Conservation (phyloP, 768 basidiomycete species). For the Phylloporus rhodoxanthus region DNA sequence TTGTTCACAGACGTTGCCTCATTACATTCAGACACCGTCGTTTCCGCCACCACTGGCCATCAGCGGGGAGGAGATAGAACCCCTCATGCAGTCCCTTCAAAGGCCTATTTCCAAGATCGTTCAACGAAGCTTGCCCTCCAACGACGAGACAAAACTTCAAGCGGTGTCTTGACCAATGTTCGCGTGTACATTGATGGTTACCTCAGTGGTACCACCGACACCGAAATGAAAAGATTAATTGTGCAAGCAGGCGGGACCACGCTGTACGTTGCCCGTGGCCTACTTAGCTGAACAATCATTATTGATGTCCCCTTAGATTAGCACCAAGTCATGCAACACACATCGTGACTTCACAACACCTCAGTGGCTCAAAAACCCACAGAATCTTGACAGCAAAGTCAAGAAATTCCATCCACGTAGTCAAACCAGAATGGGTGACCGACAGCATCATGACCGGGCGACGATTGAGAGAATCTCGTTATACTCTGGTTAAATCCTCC, state of each 20-base stretch:
- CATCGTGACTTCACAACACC: constrained; percentile 65
- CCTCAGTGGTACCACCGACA: constrained; percentile 65
- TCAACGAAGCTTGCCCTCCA: constrained; percentile 40
- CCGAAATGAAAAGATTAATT: constrained; percentile 70
- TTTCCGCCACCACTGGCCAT: constrained; percentile 64
- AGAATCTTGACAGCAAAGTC: constrained; percentile 50
- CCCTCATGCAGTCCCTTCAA: constrained; percentile 23
- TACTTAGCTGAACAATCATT: constrained; percentile 5
- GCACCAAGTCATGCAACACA: constrained; percentile 66
- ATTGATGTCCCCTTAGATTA: constrained; percentile 32
- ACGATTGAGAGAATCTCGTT: constrained; percentile 55
- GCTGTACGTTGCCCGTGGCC: constrained; percentile 42
- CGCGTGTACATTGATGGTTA: constrained; percentile 70
- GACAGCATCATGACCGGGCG: constrained; percentile 62
- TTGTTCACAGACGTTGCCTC: not conserved
- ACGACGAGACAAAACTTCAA: constrained; percentile 8
- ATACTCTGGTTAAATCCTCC: constrained; percentile 41
- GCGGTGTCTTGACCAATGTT: constrained; percentile 37
- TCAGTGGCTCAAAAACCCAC: constrained; percentile 70
- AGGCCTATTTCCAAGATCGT: constrained; percentile 39
- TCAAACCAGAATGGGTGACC: constrained; percentile 69
- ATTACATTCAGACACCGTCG: constrained; percentile 45
- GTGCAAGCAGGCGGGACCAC: constrained; percentile 60
- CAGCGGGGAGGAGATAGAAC: constrained; percentile 49
- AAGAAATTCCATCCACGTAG: constrained; percentile 50